Conservation (phyloP, 805 yeast species). For the Vanderwaltozyma tropicalis region DNA sequence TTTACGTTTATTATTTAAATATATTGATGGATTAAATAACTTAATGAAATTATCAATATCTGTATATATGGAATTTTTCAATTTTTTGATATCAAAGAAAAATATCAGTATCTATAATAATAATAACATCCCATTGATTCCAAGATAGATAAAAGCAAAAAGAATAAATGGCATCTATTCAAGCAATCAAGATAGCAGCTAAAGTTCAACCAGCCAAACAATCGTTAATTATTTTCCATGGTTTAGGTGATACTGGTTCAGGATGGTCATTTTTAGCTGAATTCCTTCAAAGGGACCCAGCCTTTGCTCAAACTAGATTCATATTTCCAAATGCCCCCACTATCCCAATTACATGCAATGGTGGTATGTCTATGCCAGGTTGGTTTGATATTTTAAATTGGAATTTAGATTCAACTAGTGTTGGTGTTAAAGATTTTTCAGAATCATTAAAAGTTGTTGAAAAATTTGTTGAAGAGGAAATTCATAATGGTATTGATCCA, state of each 20-base stretch:
- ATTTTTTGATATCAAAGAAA: too few species aligned
- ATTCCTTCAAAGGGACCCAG: constrained; percentile 36
- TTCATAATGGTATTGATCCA: constrained; percentile 43
- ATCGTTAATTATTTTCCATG: constrained; percentile 72
- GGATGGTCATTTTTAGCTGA: constrained; percentile 86
- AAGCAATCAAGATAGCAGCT: constrained; percentile 11
- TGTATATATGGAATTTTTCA: too few species aligned
- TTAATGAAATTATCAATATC: too few species aligned
- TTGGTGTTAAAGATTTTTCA: constrained; percentile 47
- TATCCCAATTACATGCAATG: constrained; percentile 56
- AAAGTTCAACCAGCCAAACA: constrained; percentile 38
- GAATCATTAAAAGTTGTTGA: constrained; percentile 38
- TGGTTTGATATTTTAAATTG: constrained; percentile 76
- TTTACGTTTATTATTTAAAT: too few species aligned
- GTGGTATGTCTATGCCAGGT: constrained; percentile 59
- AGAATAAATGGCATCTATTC: too few species aligned
- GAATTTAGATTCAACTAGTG: constrained; percentile 32
- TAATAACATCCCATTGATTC: too few species aligned
- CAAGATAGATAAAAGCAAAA: too few species aligned
- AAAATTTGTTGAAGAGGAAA: constrained; percentile 41
- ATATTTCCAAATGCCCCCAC: constrained; percentile 88
- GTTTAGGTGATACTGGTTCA: constrained; percentile 81
- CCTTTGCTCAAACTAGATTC: constrained; percentile 50
- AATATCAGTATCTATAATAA: too few species aligned
- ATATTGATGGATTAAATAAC: too few species aligned